Evolutionary conservation across 208 protist genomes (phyloP).

Genomic region (Trypanosoma boissoni): DNA sequence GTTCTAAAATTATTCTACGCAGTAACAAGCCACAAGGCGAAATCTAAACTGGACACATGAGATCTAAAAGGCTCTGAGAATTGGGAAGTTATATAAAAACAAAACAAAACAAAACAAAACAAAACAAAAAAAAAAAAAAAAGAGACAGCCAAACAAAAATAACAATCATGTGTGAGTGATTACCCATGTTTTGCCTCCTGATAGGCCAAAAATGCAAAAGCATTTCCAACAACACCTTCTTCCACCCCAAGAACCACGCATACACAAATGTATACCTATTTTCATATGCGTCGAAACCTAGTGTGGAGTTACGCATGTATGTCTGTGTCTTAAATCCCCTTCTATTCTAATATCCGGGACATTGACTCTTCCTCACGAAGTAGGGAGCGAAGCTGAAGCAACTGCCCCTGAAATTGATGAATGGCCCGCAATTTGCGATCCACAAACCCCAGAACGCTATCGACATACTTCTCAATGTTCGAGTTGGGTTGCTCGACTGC

Average conservation of each 20-base stretch:
- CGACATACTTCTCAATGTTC: conserved; percentile 26
- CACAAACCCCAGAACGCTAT: conserved; percentile 13
- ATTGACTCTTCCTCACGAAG: conserved; percentile 25
- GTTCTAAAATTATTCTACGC: too few species aligned
- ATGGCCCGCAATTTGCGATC: conserved; percentile 16
- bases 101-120: background rate
- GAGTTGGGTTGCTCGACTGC: conserved; percentile 30
- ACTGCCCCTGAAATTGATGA: conserved; percentile 25
- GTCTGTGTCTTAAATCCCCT: conserved; percentile 4
- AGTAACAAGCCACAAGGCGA: too few species aligned
- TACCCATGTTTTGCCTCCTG: too few species aligned
- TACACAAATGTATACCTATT: background rate
- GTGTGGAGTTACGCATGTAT: background rate
- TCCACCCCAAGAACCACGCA: too few species aligned
- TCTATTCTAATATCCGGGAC: conserved; percentile 19
- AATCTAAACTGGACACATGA: too few species aligned
- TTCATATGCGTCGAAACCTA: background rate
- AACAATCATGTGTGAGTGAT: too few species aligned
- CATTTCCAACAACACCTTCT: too few species aligned
- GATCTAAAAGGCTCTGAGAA: too few species aligned
- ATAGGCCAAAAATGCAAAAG: conserved; percentile 12
- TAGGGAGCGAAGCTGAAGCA: conserved; percentile 13
- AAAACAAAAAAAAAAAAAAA: conserved; percentile 5
- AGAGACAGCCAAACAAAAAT: conserved; percentile 4
- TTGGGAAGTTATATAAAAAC: too few species aligned